Conservation (phyloP, 116 monocot species). For the Thalassia testudinum region DNA sequence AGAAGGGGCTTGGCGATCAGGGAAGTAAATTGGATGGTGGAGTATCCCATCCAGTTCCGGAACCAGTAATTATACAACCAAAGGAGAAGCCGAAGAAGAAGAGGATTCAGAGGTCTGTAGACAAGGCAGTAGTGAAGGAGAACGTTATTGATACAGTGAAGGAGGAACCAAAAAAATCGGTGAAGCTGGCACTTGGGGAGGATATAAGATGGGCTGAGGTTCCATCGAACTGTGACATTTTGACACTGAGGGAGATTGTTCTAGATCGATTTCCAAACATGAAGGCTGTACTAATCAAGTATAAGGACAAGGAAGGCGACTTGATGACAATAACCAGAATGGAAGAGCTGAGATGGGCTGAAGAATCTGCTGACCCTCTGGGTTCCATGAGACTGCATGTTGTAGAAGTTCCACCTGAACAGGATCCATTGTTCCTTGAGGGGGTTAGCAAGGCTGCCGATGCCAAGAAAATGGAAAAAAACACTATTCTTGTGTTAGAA, state of each 20-base stretch:
- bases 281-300: constrained; percentile 63
- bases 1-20: constrained; percentile 23
- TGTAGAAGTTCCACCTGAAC: constrained; percentile 49
- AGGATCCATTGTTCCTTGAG: constrained; percentile 23
- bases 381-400: constrained; percentile 52
- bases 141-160: constrained; percentile 8
- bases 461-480: constrained; percentile 9
- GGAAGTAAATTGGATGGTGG: constrained; percentile 26
- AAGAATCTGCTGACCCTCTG: constrained; percentile 47
- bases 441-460: constrained; percentile 11
- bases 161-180: constrained; percentile 15
- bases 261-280: constrained; percentile 47
- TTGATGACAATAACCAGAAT: constrained; percentile 72
- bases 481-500: constrained; percentile 11
- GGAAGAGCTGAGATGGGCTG: constrained; percentile 78
- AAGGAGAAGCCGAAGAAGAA: constrained; percentile 27
- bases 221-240: constrained; percentile 39
- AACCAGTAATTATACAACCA: constrained; percentile 18
- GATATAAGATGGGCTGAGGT: constrained; percentile 82
- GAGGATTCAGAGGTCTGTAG: constrained; percentile 17
- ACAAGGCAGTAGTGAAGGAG: constrained; percentile 11
- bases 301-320: constrained; percentile 83
- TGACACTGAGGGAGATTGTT: constrained; percentile 54
- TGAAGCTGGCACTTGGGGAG: constrained; percentile 72
- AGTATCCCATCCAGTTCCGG: constrained; percentile 12